Evolutionary conservation across 129 eudicot genomes (phyloP), one percentile per base, ranked within the genome.

Genomic region (Pulicaria dysenterica): DNA sequence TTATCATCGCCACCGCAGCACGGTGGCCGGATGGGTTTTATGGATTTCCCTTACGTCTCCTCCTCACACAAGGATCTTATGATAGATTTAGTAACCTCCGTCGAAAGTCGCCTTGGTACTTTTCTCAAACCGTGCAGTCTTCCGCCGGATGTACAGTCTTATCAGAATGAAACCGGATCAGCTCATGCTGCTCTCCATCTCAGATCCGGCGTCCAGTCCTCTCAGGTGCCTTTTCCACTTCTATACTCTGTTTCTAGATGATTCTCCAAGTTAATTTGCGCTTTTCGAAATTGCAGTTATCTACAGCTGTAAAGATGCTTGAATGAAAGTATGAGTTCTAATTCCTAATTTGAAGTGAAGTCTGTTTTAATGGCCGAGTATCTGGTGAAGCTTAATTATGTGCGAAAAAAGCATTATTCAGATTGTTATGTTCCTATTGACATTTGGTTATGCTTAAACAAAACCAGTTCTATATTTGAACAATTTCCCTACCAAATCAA

Each of bases 141-240:
- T 40, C 96, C 98, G 3, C 82, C 84, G 41, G 90, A 92, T 73
- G 96, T 87, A 1, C 87, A 92, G 65, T 80, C 73, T 40, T 85
- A 73, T 61, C 79, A 74, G 40, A 85, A 87, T 58, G 67, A 84
- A 39, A 76, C 44, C 43, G 84, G 74, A 24, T 77, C 95, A 1
- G 80, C 96, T 39, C 83, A 70, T 49, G 95, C 81, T 24, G 79
- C 98, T 66, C 86, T 89, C 60, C 86, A 79, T 62, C 63, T 92
- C 82, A 77, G 89, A 80, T 86, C 95, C 46, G 98, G 91, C 57
- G 17, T 74, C 36, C 83, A 83, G 0, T 83, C 91, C 2, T 92
- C 98, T 49, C 88, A 70, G 91, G 98, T 92, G 80, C 73, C 57
- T 24, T 11, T 48, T 36, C 3, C 4, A 40, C 40, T 45, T 49